Base-by-base conservation (phyloP, 352 stramenopile genomes). In the Phytophthora pinifolia region DNA sequence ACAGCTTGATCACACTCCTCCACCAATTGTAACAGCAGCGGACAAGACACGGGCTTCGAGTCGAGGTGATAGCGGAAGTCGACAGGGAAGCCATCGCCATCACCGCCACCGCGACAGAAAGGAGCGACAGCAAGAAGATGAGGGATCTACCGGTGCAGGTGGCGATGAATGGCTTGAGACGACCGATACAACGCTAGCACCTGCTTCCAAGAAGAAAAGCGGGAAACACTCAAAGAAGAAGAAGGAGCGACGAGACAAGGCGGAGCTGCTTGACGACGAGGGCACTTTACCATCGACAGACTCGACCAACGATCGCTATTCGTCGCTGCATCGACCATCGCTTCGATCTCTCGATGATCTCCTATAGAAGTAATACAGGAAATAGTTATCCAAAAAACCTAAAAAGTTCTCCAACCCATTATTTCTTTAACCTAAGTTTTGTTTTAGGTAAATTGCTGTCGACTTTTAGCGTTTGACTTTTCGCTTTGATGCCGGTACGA, bases 161-260 rank as follows among this genome's bases (percentile, higher is more conserved):
- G 27, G 47, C 9, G 39, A 37, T 0, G 57, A 70, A 43, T 57
- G 44, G 46, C 39, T 73, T 14, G 57, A 67, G 10, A 31, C 31
- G 7, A 36, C 31, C 0, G 45, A 56, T 20, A 41, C 43, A 30
- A 47, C 49, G 6, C 10, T 32, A 6, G 29, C 41, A 22, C 39
- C 42, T 0, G 49, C 70, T 2, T 54, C 51, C 9, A 84, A 73
- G 56, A 85, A 77, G 34, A 73, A 68, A 22, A 57, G 41, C 10
- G 67, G 55, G 32, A 88, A 77, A 29, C 65, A 82, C 34, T 53
- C 56, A 1, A 87, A 82, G 49, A 85, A 82, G 52, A 83, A 83
- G 44, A 76, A 84, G 12, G 80, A 86, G n/a, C 56, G 58, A 1
- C 52, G 65, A 1, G 61, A 76, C 17, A 78, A 77, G 42, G 31